Conservation (phyloP, 352 stramenopile genomes). For the Phytophthora citrophthora region DNA sequence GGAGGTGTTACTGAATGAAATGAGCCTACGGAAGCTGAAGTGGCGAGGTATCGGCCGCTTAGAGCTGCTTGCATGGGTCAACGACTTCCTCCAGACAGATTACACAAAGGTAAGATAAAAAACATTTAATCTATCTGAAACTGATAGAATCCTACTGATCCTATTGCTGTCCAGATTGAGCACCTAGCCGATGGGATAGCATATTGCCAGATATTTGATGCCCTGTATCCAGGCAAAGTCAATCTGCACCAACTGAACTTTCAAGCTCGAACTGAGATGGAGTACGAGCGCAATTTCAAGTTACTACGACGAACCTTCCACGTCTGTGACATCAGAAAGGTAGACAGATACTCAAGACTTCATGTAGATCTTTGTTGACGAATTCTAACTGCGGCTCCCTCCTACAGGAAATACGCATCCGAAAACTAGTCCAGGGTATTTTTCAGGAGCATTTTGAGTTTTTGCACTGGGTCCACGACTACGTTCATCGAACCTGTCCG, state of each 20-base stretch:
- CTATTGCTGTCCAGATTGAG: conserved; percentile 50
- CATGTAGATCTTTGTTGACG: not conserved
- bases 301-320: conserved; percentile 65
- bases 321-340: conserved; percentile 69
- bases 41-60: conserved; percentile 75
- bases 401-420: conserved; percentile 64
- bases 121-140: no score
- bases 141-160: no score
- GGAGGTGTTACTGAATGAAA: conserved; percentile 16
- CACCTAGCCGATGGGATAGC: conserved; percentile 81
- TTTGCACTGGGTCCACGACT: conserved; percentile 83
- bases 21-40: conserved; percentile 83
- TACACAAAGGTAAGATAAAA: conserved; percentile 66
- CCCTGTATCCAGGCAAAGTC: conserved; percentile 73
- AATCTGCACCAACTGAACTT: conserved; percentile 67
- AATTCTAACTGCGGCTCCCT: not conserved
- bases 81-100: conserved; percentile 83
- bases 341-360: conserved; percentile 1
- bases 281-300: conserved; percentile 74
- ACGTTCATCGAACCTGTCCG: conserved; percentile 75
- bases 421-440: conserved; percentile 68
- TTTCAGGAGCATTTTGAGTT: conserved; percentile 89
- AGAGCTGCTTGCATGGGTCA: conserved; percentile 82
- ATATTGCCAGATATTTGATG: conserved; percentile 81
- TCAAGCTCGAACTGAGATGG: conserved; percentile 48